Evolutionary conservation across 2,329 filamentous ascomycete species (phyloP).

Genomic region (Cladosporium sp.): DNA sequence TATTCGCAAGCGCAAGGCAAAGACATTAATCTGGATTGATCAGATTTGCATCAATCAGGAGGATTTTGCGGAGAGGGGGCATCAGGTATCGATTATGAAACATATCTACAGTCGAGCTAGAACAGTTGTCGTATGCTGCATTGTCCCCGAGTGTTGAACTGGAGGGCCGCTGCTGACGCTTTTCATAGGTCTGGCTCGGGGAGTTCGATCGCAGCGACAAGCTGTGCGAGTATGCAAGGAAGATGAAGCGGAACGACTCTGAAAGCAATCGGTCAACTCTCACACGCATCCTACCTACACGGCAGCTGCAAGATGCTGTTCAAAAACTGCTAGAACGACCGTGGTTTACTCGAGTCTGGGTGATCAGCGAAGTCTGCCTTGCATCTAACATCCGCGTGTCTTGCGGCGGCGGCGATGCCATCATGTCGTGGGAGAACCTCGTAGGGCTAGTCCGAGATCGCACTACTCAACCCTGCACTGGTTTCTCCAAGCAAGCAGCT

Average conservation of each 20-base stretch:
- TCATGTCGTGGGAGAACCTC: conserved; percentile 28
- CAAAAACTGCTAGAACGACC: conserved; percentile 31
- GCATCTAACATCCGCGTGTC: conserved; percentile 14
- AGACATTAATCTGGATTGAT: conserved; percentile 34
- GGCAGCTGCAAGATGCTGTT: conserved; percentile 32
- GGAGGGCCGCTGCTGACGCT: conserved; percentile 3
- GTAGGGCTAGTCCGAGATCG: conserved; percentile 31
- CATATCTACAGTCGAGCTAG: conserved; percentile 33
- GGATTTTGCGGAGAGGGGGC: conserved; percentile 32
- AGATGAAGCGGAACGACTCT: conserved; percentile 25
- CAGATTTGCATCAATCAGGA: conserved; percentile 35
- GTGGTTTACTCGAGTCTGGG: conserved; percentile 35
- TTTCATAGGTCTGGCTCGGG: conserved; percentile 29
- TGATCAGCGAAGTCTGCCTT: conserved; percentile 18
- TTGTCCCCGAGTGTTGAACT: neutral
- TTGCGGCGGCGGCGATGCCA: conserved; percentile 11
- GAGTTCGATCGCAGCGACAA: conserved; percentile 31
- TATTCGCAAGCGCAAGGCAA: conserved; percentile 29
- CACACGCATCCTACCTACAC: conserved; percentile 25
- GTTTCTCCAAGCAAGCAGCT: conserved; percentile 33
- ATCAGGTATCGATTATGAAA: conserved; percentile 40
- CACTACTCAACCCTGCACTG: conserved; percentile 20
- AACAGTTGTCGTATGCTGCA: conserved; percentile 9
- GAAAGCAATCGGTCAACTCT: conserved; percentile 22
- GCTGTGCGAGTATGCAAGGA: conserved; percentile 32